Base-by-base conservation (phyloP, 2,329 filamentous ascomycete genomes). In the Talaromyces sp. region DNA sequence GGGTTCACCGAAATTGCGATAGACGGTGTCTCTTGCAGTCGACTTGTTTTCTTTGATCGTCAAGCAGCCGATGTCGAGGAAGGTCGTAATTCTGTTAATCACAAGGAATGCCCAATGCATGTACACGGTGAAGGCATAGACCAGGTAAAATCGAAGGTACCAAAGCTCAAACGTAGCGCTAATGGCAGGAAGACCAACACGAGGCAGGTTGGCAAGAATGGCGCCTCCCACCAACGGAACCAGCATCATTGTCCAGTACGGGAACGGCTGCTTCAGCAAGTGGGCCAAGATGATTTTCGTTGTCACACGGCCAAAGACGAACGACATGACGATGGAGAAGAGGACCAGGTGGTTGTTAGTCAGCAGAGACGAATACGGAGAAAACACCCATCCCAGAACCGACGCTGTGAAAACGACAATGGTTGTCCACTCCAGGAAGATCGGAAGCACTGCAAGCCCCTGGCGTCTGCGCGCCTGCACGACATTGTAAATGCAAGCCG, bases 261-360 rank as follows among this genome's bases (percentile, higher is more conserved):
- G 95, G 78, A 98, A 99, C 3, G 93, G 91, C 75, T 98, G 95
- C 65, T 87, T 87, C 1, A 95, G 95, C 57, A 99, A 82, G 76
- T 99, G 95, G 2, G 95, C 93, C 19, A 99, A 87, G 72, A 99
- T 99, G 77, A 98, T 98, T 81, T 98, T 99, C 44, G 95, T 99
- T 0, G 95, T 98, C 88, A 99, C 92, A 67, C 95, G 89, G 39
- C 95, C 95, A 75, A 99, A 98, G 62, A 97, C 95, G 70, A 98
- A 93, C n/a, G 91, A 90, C 82, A 98, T 90, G 63, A 91, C 96
- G 63, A 96, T 78, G 80, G 93, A 97, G 76, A 96, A 96, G 54
- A 98, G 85, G 11, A 96, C 87, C 1, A 99, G 85, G 71, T 95
- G 90, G 78, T 98, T 97, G 63, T 96, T 87, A 39, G 80, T 78